phyloP scores from a whole-genome alignment of 306 rosid genomes.

The Dalbergia oliveri region DNA sequence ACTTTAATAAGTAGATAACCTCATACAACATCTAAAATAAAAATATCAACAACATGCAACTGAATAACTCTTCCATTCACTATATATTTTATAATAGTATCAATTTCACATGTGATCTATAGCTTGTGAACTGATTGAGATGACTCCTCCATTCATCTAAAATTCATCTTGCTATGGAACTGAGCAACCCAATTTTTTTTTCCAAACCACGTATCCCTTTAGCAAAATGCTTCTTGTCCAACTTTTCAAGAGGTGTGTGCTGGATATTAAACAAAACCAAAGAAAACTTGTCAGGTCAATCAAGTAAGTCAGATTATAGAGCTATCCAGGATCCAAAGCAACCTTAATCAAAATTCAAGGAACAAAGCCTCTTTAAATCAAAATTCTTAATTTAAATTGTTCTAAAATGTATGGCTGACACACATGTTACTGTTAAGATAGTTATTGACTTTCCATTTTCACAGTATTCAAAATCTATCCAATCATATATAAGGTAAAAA shows the following conservation, averaged over 20 bases:
- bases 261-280: slow-evolving; percentile 53
- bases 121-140: no score
- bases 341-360: slow-evolving; percentile 33
- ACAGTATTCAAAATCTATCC: slow-evolving; percentile 9
- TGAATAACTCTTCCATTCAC: no score
- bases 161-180: slow-evolving; percentile 56
- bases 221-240: slow-evolving; percentile 90
- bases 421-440: slow-evolving; percentile 22
- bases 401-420: neutral
- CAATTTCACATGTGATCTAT: no score
- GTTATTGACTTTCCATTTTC: neutral
- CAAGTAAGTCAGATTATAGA: slow-evolving; percentile 10
- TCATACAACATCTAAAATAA: no score
- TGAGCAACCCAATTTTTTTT: slow-evolving; percentile 60
- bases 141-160: no score
- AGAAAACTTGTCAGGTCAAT: slow-evolving; percentile 18
- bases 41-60: no score
- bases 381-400: neutral
- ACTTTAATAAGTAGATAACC: no score
- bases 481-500: neutral
- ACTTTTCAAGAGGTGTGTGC: slow-evolving; percentile 84
- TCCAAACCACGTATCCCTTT: slow-evolving; percentile 66
- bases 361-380: slow-evolving; percentile 37
- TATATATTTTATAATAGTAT: no score
- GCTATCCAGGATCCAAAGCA: slow-evolving; percentile 10